A percentile compares a stretch with the other conserved stretches of the same genome.
phyloP scores from a whole-genome alignment of 106 monocot genomes.

The Allium cepa region DNA sequence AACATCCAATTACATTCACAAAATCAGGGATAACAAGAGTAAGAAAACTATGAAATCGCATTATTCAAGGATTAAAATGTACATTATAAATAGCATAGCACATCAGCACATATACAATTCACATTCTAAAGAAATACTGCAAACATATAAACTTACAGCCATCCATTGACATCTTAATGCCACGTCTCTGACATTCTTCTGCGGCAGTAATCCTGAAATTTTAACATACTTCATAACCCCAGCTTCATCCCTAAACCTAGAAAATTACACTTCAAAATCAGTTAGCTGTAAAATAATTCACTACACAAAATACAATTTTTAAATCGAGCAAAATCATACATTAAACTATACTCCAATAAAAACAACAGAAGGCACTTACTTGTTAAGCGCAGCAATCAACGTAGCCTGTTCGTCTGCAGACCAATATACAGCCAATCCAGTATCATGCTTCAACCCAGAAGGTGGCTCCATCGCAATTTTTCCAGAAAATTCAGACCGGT shows the following conservation, averaged over 20 bases:
- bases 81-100: no score
- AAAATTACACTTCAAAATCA: neutral
- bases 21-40: no score
- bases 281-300: neutral
- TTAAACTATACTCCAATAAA: neutral
- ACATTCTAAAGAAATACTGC: neutral
- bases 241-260: constrained; percentile 41
- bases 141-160: constrained; percentile 34
- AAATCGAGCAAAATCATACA: neutral
- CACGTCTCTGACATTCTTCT: constrained; percentile 74
- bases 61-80: no score
- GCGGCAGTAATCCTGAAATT: constrained; percentile 46
- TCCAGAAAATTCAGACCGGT: constrained; percentile 14
- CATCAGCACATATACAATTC: no score
- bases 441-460: constrained; percentile 39
- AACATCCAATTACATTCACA: no score
- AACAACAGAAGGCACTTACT: constrained; percentile 18
- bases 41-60: no score
- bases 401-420: constrained; percentile 33
- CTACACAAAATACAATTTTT: neutral
- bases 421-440: constrained; percentile 46
- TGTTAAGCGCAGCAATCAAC: constrained; percentile 32
- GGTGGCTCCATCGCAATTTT: constrained; percentile 19
- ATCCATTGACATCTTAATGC: constrained; percentile 71
- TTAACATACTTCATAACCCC: constrained; percentile 58